Conservation (phyloP, 208 protist genomes). For the Endotrypanum monterogeii region DNA sequence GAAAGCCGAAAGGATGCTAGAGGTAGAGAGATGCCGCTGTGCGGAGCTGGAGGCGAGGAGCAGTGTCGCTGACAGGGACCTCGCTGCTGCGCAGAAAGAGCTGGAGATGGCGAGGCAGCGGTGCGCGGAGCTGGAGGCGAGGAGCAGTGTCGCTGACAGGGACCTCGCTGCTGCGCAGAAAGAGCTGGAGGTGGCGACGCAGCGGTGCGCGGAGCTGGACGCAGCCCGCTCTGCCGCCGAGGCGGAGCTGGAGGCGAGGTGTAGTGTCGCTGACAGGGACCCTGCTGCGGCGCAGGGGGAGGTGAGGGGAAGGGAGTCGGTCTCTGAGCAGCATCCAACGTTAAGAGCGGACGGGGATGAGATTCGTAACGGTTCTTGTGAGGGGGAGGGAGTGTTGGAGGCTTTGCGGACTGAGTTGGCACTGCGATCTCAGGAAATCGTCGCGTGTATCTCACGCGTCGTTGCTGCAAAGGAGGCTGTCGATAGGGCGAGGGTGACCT, state of each 20-base stretch:
- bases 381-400: no score
- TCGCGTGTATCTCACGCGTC: no score
- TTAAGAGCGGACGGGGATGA: no score
- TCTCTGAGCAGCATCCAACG: no score
- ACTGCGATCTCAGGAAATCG: no score
- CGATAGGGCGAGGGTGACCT: no score
- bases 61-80: slow-evolving; percentile 10
- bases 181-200: slow-evolving; percentile 4
- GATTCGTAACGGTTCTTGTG: no score
- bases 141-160: slow-evolving; percentile 10
- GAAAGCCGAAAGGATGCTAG: slow-evolving; percentile 6
- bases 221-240: not conserved
- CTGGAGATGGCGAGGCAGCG: slow-evolving; percentile 6
- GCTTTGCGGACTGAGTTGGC: no score
- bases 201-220: not conserved
- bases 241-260: no score
- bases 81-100: slow-evolving; percentile 2
- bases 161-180: slow-evolving; percentile 10
- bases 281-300: not conserved
- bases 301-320: no score
- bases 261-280: no score
- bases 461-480: no score
- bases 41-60: slow-evolving; percentile 3
- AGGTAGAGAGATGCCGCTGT: slow-evolving; percentile 1
- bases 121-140: slow-evolving; percentile 11